Evolutionary conservation across 164 flowering plant species (phyloP), one percentile per base, ranked within the genome.

Genomic region (Vitis vinifera): DNA sequence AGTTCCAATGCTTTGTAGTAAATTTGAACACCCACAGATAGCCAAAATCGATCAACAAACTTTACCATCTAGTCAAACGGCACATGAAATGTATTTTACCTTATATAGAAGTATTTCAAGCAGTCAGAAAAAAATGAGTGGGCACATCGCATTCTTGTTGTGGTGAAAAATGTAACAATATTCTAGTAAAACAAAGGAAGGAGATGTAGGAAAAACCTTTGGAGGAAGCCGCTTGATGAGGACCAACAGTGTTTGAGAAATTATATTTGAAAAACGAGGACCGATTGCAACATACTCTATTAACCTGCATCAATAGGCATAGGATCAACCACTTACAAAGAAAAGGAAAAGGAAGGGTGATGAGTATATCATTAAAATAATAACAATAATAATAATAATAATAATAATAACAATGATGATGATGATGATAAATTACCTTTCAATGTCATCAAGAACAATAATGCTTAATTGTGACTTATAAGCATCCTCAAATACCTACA

Each of bases 401-500:
- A 10, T 19, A 4, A 65, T 16, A 47, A 12, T 4, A 8, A 51
- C 3, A 70, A 27, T 14, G 8, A 14, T 50, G 55, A 56, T 27
- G 47, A 57, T 30, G 44, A 27, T 44, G 55, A 74, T 9, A 77
- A 58, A 69, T 66, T 73, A 92, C 99, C 98, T 90, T 75, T 95
- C 99, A 80, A 95, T 90, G 84, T 90, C 97, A 83, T 95, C 98
- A 75, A 93, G 99, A 77, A 95, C 77, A 63, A 95, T 81, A 48
- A 92, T 86, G 82, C 99, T 92, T 67, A 93, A 77, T 48, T 86
- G 96, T 59, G 99, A 95, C 78, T 83, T 95, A 78, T 95, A 95
- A 48, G 99, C 99, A 87, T 95, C 99, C 84, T 93, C 99, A 78
- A 95, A 95, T 27, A 94, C 97, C 99, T 95, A 71, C 11, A 71